phyloP scores from a whole-genome alignment of 495 filamentous ascomycete genomes.

The Trichoderma erinaceum region DNA sequence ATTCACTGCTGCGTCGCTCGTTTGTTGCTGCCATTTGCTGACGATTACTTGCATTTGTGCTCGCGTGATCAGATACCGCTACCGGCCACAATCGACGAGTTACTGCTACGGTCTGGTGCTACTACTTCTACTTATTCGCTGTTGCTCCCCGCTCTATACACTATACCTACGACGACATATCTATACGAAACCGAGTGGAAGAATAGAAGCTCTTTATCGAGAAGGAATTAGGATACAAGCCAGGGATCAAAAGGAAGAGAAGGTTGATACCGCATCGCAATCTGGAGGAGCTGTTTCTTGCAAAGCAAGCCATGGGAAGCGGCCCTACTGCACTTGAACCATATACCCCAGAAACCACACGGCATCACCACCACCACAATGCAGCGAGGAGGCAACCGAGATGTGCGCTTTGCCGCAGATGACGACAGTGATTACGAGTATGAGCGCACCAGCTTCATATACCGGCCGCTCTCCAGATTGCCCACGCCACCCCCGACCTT shows the following conservation, averaged over 20 bases:
- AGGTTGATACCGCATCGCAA: not conserved
- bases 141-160: not conserved
- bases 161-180: not conserved
- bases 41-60: not conserved
- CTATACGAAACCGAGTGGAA: not conserved
- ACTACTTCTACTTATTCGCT: not conserved
- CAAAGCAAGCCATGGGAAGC: not conserved
- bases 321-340: not conserved
- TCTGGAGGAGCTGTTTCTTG: not conserved
- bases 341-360: not conserved
- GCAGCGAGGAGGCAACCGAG: constrained; percentile 6
- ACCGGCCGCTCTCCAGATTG: constrained; percentile 53
- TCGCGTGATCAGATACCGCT: constrained; percentile 13
- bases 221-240: not conserved
- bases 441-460: constrained; percentile 47
- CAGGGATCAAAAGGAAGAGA: not conserved
- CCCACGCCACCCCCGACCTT: constrained; percentile 53
- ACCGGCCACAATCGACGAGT: not conserved
- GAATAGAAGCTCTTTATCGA: not conserved
- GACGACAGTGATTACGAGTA: constrained; percentile 28
- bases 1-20: constrained; percentile 3
- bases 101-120: not conserved
- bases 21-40: not conserved
- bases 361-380: not conserved
- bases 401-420: constrained; percentile 9